These are phyloP conservation scores for Ettlia oleoabundans DNA, from an alignment of 139 green algal species.

Conservation along the genomic window DNA sequence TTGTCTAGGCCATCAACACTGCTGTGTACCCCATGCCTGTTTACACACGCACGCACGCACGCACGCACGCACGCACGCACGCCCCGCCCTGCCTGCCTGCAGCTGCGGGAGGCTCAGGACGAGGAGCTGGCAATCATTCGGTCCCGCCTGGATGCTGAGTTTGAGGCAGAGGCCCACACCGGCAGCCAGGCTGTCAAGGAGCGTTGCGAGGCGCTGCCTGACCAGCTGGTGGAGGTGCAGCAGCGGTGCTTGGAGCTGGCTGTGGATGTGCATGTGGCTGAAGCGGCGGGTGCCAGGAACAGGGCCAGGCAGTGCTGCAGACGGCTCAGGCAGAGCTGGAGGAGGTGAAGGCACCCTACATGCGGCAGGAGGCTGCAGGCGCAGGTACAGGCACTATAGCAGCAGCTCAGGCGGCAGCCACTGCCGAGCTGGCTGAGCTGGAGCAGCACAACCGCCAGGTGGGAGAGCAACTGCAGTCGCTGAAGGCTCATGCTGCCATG, in stretches of 20 bases:
- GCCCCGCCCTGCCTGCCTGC: not conserved
- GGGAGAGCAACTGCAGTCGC: not conserved
- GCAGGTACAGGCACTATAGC: not conserved
- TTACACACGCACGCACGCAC: too few species aligned
- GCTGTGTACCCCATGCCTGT: too few species aligned
- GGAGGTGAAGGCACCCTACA: conserved; percentile 43
- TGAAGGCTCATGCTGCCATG: not conserved
- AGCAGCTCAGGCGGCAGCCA: not conserved
- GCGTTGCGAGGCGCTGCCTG: conserved; percentile 45
- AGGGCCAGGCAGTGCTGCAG: conserved; percentile 50
- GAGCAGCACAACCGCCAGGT: conserved; percentile 37
- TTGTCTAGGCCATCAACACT: too few species aligned
- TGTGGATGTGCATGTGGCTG: conserved; percentile 30
- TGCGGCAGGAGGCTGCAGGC: conserved; percentile 37
- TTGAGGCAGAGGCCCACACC: conserved; percentile 4
- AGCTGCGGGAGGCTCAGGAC: conserved; percentile 55
- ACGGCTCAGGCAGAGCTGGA: conserved; percentile 56
- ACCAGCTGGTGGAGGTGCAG: conserved; percentile 53
- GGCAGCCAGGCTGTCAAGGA: not conserved
- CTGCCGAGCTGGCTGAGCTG: not conserved
- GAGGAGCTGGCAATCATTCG: conserved; percentile 44
- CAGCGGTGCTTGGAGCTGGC: conserved; percentile 24
- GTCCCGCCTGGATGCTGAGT: conserved; percentile 5
- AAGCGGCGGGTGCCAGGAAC: not conserved
- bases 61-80: too few species aligned